Evolutionary conservation across 768 basidiomycete genomes (phyloP).

Genomic region (Boletus pseudo-olivaceus): DNA sequence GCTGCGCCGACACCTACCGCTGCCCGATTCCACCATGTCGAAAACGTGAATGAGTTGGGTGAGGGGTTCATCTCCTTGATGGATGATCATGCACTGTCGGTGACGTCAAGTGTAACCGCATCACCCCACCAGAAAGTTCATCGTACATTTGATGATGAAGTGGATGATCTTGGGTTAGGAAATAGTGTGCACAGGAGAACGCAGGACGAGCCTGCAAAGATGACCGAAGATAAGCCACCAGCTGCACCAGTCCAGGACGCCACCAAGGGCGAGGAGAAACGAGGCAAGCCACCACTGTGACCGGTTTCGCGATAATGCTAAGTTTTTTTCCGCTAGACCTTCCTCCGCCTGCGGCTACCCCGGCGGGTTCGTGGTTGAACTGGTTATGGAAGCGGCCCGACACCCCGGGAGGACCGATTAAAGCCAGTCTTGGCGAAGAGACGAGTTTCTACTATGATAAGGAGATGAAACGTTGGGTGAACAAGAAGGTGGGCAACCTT

Average conservation of each 20-base stretch:
- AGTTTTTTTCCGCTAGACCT: slow-evolving; percentile 2
- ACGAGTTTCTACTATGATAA: slow-evolving; percentile 90
- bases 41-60: slow-evolving; percentile 39
- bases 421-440: slow-evolving; percentile 91
- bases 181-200: slow-evolving; percentile 53
- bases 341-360: slow-evolving; percentile 25
- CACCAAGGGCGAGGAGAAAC: slow-evolving; percentile 26
- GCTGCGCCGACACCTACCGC: slow-evolving; percentile 62
- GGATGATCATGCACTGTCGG: slow-evolving; percentile 53
- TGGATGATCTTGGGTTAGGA: slow-evolving; percentile 89
- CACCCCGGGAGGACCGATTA: slow-evolving; percentile 69
- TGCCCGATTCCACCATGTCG: slow-evolving; percentile 57
- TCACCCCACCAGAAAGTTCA: slow-evolving; percentile 10
- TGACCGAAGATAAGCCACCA: slow-evolving; percentile 22
- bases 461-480: slow-evolving; percentile 95
- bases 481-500: slow-evolving; percentile 67
- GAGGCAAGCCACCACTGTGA: slow-evolving; percentile 23
- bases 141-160: slow-evolving; percentile 46
- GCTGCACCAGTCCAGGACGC: slow-evolving; percentile 17
- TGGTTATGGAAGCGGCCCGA: slow-evolving; percentile 76
- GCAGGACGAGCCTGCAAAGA: slow-evolving; percentile 26
- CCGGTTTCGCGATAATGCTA: neutral
- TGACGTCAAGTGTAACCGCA: slow-evolving; percentile 25
- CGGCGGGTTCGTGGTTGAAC: slow-evolving; percentile 71
- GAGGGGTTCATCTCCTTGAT: slow-evolving; percentile 82